Evolutionary conservation across 1,284 basidiomycete genomes (phyloP).

Genomic region (Cryptococcus deneoformans): DNA sequence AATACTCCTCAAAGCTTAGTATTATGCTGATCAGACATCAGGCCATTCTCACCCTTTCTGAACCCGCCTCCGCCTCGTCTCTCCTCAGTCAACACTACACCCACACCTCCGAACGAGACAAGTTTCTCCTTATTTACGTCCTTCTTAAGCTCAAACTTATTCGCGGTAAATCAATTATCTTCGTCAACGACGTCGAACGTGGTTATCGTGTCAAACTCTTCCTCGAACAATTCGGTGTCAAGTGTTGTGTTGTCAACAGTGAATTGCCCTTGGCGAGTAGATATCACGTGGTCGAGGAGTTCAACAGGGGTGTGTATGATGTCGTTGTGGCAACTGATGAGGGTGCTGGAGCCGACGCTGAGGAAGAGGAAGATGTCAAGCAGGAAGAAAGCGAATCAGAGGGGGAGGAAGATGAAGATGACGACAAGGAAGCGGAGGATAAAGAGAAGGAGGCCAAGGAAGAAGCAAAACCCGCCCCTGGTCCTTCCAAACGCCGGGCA

Average conservation of each 20-base stretch:
- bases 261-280: slow-evolving; percentile 94
- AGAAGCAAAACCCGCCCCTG: slow-evolving; percentile 7
- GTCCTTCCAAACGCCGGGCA: slow-evolving; percentile 20
- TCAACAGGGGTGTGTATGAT: slow-evolving; percentile 98
- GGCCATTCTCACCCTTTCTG: slow-evolving; percentile 82
- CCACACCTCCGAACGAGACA: slow-evolving; percentile 55
- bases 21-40: slow-evolving; percentile 37
- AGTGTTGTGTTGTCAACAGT: slow-evolving; percentile 93
- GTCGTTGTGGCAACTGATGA: slow-evolving; percentile 99
- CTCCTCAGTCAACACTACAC: slow-evolving; percentile 74
- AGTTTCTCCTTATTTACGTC: slow-evolving; percentile 34
- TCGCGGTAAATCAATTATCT: slow-evolving; percentile 91
- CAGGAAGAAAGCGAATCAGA: slow-evolving; percentile 13
- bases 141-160: slow-evolving; percentile 70
- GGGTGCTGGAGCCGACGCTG: slow-evolving; percentile 56
- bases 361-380: slow-evolving; percentile 25
- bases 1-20: neutral
- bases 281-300: slow-evolving; percentile 98
- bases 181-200: slow-evolving; percentile 95
- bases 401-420: slow-evolving; percentile 22
- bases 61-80: slow-evolving; percentile 67
- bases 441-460: slow-evolving; percentile 4
- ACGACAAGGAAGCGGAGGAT: slow-evolving; percentile 12
- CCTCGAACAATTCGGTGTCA: slow-evolving; percentile 96
- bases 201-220: slow-evolving; percentile 79